Base-by-base conservation (phyloP, 225 moss, liverwort and hornwort genomes). In the Neckera pumila region DNA sequence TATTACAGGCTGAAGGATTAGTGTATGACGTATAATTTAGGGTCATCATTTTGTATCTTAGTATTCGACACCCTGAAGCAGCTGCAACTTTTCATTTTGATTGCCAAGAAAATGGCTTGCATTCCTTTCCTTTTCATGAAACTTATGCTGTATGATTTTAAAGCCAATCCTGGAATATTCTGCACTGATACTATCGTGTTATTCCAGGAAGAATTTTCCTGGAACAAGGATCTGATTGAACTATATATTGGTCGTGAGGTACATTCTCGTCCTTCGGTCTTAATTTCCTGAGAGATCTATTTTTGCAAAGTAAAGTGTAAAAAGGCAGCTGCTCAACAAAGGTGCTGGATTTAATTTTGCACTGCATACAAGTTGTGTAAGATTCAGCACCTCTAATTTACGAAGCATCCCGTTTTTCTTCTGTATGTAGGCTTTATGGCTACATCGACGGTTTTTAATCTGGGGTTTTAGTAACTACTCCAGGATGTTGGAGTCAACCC, bases 231-330 rank as follows among this genome's bases (percentile, higher is more conserved):
- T 75, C 86, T 97, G 87, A 95, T 97, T 72, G 92, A 95, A 86
- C 89, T 86, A 54, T 98, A 88, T 84, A 87, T 95, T 58, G 98
- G 98, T 88, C 95, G 96, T 85, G 98, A 98, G 94, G 98, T 97
- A 91, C 45, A 53, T 84, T 84, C 42, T 84, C 72, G 63, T 67
- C 78, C 36, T 67, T 72, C 34, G 42, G 9, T 21, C 58, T 90
- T 80, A 30, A 60, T 77, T 82, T 75, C 17, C 70, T 77, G 38
- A 57, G 69, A 58, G 51, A 67, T 87, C 49, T 51, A 74, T 38
- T 36, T 87, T 63, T 81, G 63, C 33, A 49, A 76, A 61, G 45
- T 17, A 67, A 76, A 65, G 58, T 49, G 28, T 22, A 22, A 17
- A 36, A 87, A 42, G 72, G 53, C 8, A 74, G 47, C 58, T 82